Evolutionary conservation across 306 rosid species (phyloP).

Genomic region (Coriaria nepalensis): DNA sequence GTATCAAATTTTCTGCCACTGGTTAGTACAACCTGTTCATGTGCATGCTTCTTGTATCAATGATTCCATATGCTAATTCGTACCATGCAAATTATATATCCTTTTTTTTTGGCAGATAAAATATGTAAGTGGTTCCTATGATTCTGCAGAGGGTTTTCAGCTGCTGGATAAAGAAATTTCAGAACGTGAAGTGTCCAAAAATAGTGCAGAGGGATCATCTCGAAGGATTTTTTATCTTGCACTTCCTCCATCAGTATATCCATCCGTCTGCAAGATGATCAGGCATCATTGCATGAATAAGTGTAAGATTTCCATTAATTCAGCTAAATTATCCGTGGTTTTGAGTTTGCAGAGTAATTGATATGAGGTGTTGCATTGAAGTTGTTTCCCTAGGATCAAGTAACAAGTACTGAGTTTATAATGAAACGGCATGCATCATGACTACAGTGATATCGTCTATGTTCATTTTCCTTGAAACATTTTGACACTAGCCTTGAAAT

Average conservation of each 20-base stretch:
- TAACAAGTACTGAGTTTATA: too few species aligned
- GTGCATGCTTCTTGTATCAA: slow-evolving; percentile 8
- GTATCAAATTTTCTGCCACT: slow-evolving; percentile 64
- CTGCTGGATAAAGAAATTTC: slow-evolving; percentile 74
- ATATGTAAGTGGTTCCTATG: slow-evolving; percentile 83
- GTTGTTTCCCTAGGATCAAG: too few species aligned
- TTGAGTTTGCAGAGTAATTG: neutral
- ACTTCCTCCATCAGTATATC: slow-evolving; percentile 97
- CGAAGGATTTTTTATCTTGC: slow-evolving; percentile 95
- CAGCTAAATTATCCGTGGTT: slow-evolving; percentile 4
- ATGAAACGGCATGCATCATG: too few species aligned
- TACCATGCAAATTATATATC: slow-evolving; percentile 6
- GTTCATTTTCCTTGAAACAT: too few species aligned
- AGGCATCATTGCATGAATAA: slow-evolving; percentile 64
- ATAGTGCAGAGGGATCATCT: slow-evolving; percentile 47
- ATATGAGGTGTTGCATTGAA: too few species aligned
- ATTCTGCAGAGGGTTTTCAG: slow-evolving; percentile 61
- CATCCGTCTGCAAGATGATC: slow-evolving; percentile 89
- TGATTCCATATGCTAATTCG: neutral
- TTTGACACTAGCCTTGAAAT: too few species aligned
- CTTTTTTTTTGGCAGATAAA: slow-evolving; percentile 41
- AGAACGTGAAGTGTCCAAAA: slow-evolving; percentile 40
- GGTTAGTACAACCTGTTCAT: slow-evolving; percentile 36
- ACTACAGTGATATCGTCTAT: too few species aligned
- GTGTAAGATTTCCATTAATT: slow-evolving; percentile 39